Evolutionary conservation across 2,329 filamentous ascomycete genomes (phyloP).

Genomic region (Claviceps pazoutovae): DNA sequence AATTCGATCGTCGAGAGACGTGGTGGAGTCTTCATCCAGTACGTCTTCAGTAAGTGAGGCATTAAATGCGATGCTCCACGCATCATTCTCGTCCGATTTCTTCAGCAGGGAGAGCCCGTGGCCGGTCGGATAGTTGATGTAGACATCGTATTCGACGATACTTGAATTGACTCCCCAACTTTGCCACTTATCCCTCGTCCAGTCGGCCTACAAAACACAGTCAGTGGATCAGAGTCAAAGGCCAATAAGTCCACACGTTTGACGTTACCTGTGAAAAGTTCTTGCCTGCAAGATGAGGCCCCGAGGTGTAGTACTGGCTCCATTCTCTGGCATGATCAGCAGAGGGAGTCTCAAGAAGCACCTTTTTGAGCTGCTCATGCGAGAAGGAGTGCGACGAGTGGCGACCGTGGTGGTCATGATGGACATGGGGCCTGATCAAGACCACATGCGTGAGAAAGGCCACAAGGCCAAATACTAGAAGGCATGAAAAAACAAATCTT

Average conservation of each 20-base stretch:
- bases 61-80: conserved; percentile 56
- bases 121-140: conserved; percentile 63
- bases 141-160: conserved; percentile 60
- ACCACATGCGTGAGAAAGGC: conserved; percentile 35
- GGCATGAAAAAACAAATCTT: conserved; percentile 43
- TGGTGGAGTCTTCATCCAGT: conserved; percentile 70
- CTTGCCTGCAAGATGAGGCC: conserved; percentile 62
- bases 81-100: conserved; percentile 18
- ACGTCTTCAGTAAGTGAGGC: conserved; percentile 76
- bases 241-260: neutral
- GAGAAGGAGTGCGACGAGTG: conserved; percentile 15
- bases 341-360: conserved; percentile 45
- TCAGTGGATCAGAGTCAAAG: conserved; percentile 1
- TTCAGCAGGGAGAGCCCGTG: conserved; percentile 55
- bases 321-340: conserved; percentile 49
- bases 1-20: conserved; percentile 54
- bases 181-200: conserved; percentile 62
- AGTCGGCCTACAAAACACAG: conserved; percentile 37
- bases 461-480: conserved; percentile 36
- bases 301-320: conserved; percentile 66
- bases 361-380: conserved; percentile 38
- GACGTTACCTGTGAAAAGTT: conserved; percentile 52
- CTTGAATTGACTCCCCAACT: conserved; percentile 52
- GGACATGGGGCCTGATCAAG: conserved; percentile 23
- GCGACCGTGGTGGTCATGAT: conserved; percentile 18